A percentile compares a stretch with the other conserved stretches of the same genome.
These are phyloP conservation scores for Tetracladium maxilliforme DNA, from an alignment of 2,329 filamentous ascomycete genomes.

Conservation along the genomic window DNA sequence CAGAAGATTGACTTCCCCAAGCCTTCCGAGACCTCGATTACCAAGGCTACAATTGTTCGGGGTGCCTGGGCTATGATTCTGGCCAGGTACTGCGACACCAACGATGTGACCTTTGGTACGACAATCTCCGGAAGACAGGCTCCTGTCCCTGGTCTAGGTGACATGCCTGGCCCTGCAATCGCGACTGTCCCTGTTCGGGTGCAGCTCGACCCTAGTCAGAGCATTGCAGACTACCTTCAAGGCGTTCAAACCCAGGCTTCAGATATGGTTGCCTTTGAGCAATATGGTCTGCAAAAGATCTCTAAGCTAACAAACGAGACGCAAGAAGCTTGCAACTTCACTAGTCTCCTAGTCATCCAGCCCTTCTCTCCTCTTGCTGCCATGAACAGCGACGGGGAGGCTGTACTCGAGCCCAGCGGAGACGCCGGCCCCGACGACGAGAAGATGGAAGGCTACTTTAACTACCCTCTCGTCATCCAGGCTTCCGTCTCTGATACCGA, in stretches of 20 bases:
- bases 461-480: no score
- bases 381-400: no score
- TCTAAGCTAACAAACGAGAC: constrained; percentile 22
- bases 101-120: constrained; percentile 22
- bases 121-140: constrained; percentile 22
- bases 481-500: no score
- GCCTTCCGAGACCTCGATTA: not conserved
- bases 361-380: no score
- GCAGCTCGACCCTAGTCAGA: constrained; percentile 6
- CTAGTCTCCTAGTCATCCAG: constrained; percentile 22
- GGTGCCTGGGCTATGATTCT: constrained; percentile 22
- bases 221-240: constrained; percentile 24
- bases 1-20: not conserved
- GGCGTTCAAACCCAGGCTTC: constrained; percentile 27
- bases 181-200: constrained; percentile 22
- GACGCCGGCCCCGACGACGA: no score
- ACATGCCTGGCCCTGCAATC: constrained; percentile 25
- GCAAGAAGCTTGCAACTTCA: constrained; percentile 20
- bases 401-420: no score
- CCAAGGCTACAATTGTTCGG: constrained; percentile 17
- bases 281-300: constrained; percentile 25
- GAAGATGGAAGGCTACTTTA: no score
- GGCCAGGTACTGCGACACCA: constrained; percentile 16
- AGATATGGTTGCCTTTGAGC: constrained; percentile 32
- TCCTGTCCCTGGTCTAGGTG: constrained; percentile 19